Percentiles rank a stretch among this genome's conserved stretches.
Conservation (phyloP, 192 early-diverging fungal genomes). For the Coemansia sp. region DNA sequence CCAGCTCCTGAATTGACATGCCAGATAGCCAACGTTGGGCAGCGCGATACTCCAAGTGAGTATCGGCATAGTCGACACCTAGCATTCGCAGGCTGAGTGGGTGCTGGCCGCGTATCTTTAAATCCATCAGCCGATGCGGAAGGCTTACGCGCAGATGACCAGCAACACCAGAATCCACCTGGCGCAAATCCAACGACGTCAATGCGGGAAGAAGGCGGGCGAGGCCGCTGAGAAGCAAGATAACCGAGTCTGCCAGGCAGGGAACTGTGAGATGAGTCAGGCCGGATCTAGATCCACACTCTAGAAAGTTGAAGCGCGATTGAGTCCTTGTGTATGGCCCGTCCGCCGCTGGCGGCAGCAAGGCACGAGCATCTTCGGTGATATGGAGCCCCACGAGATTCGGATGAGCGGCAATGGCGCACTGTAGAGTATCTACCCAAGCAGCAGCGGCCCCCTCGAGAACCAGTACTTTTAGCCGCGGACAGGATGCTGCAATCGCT, state of each 20-base stretch:
- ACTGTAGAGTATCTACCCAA: conserved; percentile 33
- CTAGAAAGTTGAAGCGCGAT: conserved; percentile 15
- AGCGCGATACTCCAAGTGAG: neutral
- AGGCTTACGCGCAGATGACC: conserved; percentile 22
- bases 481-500: conserved; percentile 17
- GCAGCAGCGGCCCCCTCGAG: conserved; percentile 39
- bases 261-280: conserved; percentile 47
- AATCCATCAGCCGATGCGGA: conserved; percentile 7
- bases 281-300: neutral
- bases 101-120: conserved; percentile 32
- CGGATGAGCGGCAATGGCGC: conserved; percentile 24
- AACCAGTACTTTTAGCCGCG: conserved; percentile 17
- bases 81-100: conserved; percentile 45
- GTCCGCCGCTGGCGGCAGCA: conserved; percentile 36
- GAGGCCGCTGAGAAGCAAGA: conserved; percentile 23
- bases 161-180: conserved; percentile 31
- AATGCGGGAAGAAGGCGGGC: conserved; percentile 20
- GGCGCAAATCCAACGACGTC: conserved; percentile 33
- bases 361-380: conserved; percentile 37
- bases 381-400: conserved; percentile 29
- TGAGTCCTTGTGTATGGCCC: conserved; percentile 10
- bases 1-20: neutral
- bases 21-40: neutral
- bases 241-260: conserved; percentile 34
- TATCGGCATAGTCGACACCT: neutral